phyloP scores from a whole-genome alignment of 768 basidiomycete genomes.

The Termitomyces sp. region DNA sequence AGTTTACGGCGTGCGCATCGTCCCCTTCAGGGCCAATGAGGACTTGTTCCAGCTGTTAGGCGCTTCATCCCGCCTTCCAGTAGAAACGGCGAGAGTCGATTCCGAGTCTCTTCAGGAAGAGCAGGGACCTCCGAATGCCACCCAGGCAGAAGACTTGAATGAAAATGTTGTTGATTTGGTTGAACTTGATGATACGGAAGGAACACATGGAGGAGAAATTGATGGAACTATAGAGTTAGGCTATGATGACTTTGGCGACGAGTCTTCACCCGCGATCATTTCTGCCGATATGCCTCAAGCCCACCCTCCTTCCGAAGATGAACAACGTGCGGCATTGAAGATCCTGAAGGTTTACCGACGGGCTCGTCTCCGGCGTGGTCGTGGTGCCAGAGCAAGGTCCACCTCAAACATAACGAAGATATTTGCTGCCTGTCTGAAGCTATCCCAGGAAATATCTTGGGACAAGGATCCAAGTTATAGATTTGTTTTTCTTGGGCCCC shows the following conservation, averaged over 20 bases:
- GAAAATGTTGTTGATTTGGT: not conserved
- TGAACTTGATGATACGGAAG: not conserved
- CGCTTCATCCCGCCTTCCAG: not conserved
- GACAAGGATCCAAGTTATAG: slow-evolving; percentile 24
- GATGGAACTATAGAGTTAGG: not conserved
- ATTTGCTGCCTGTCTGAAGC: slow-evolving; percentile 25
- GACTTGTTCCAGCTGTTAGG: slow-evolving; percentile 8
- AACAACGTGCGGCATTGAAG: not conserved
- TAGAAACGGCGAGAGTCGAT: slow-evolving; percentile 6
- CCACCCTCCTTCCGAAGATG: not conserved
- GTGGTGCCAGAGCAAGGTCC: not conserved
- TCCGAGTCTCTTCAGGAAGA: not conserved
- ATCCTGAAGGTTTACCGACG: slow-evolving; percentile 17
- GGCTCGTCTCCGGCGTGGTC: not conserved
- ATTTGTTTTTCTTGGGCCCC: slow-evolving; percentile 30
- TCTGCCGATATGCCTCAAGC: not conserved
- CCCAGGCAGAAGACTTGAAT: not conserved
- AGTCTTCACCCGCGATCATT: not conserved
- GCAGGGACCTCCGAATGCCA: not conserved
- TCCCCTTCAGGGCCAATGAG: slow-evolving; percentile 8
- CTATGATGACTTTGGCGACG: not conserved
- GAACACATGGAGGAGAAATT: not conserved
- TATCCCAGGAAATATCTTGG: slow-evolving; percentile 25
- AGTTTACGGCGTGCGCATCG: slow-evolving; percentile 4
- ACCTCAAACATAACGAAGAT: slow-evolving; percentile 12